A percentile compares a stretch with the other conserved stretches of the same genome.
Conservation (phyloP, 2,329 filamentous ascomycete genomes). For the Grosmannia huntii region DNA sequence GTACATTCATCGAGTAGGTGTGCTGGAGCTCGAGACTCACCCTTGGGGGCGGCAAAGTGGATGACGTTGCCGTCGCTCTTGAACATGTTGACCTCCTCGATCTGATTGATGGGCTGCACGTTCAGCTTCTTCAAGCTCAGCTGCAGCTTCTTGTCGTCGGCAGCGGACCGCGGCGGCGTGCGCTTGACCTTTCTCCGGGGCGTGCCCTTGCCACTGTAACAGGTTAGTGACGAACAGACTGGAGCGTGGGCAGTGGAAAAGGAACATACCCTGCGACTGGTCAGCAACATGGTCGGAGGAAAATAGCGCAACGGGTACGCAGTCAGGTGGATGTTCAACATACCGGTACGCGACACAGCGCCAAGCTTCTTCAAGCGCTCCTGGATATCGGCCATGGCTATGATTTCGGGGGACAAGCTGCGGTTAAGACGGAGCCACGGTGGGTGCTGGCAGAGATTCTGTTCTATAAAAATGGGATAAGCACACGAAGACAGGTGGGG, state of each 20-base stretch:
- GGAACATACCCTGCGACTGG: conserved; percentile 18
- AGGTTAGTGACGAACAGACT: not conserved
- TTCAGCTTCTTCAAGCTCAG: conserved; percentile 97
- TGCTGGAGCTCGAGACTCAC: conserved; percentile 37
- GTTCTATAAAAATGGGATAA: not conserved
- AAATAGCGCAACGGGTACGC: not conserved
- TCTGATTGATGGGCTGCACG: conserved; percentile 97
- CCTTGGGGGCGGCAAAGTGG: conserved; percentile 96
- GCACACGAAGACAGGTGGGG: not conserved
- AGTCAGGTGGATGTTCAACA: conserved; percentile 22
- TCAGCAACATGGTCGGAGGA: conserved; percentile 9
- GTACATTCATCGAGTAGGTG: not conserved
- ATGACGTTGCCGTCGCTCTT: conserved; percentile 99
- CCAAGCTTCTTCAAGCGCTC: conserved; percentile 49
- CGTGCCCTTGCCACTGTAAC: conserved; percentile 78
- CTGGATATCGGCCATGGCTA: conserved; percentile 41
- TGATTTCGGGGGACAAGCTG: not conserved
- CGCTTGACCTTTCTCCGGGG: conserved; percentile 98
- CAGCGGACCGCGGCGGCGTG: conserved; percentile 79
- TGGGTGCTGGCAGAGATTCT: not conserved
- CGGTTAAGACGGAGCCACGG: conserved; percentile 9
- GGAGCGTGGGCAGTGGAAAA: not conserved
- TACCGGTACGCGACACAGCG: conserved; percentile 51
- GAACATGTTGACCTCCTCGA: conserved; percentile 99
- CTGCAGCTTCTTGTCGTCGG: conserved; percentile 99